These are phyloP conservation scores for Papiliotrema fonsecae DNA, from an alignment of 1,284 basidiomycete genomes.

Conservation along the genomic window DNA sequence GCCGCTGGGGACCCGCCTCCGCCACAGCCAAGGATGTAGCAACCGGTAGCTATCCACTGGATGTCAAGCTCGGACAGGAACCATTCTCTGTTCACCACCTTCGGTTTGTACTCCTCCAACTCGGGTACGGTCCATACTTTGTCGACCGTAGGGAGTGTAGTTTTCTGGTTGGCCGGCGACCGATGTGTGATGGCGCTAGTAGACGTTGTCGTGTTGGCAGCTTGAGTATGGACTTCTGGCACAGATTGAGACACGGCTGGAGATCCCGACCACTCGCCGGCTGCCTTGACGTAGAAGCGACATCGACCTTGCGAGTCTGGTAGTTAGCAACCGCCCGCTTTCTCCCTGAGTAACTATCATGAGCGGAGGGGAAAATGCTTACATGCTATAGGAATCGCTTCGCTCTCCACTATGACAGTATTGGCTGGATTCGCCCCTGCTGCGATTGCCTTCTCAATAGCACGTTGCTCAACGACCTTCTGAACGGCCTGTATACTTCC, in stretches of 20 bases:
- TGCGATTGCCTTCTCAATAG: conserved; percentile 51
- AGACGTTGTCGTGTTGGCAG: neutral
- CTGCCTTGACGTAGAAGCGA: conserved; percentile 43
- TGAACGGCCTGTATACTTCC: conserved; percentile 28
- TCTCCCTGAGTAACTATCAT: neutral
- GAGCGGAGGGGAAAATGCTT: neutral
- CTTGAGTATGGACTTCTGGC: neutral
- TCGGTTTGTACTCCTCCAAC: conserved; percentile 27
- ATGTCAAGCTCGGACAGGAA: conserved; percentile 34
- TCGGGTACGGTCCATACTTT: conserved; percentile 29
- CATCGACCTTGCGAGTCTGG: conserved; percentile 29
- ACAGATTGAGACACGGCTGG: neutral
- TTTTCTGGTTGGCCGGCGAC: neutral
- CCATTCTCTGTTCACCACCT: conserved; percentile 27
- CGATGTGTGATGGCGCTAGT: neutral
- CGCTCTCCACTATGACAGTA: conserved; percentile 53
- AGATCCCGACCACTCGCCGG: conserved; percentile 36
- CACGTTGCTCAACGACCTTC: conserved; percentile 48
- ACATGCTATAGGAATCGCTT: conserved; percentile 39
- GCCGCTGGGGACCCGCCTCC: conserved; percentile 34
- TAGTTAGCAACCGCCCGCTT: neutral
- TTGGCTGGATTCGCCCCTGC: conserved; percentile 51
- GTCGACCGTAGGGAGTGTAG: conserved; percentile 1
- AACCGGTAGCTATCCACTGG: conserved; percentile 37
- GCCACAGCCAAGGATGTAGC: conserved; percentile 40